Base-by-base conservation (phyloP, 129 eudicot genomes). In the Saposhnikovia divaricata region DNA sequence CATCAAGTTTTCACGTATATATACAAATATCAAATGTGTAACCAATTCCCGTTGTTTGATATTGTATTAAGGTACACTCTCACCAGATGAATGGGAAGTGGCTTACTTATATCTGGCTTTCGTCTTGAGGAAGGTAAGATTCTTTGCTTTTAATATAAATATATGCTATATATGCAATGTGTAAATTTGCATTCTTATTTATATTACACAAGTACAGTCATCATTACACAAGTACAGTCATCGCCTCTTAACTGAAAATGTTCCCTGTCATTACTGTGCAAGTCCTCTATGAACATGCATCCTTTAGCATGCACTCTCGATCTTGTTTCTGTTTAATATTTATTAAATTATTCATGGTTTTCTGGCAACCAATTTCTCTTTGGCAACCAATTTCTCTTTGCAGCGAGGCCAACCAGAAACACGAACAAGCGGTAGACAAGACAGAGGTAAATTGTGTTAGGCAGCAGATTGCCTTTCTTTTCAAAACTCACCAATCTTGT, bases 71-170 rank as follows among this genome's bases (percentile, higher is more conserved):
- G 97, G 90, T 79, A 93, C 98, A 48, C 88, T 91, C 45, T 91
- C 98, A 57, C 92, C 89, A 28, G 98, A 95, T 77, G 98, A 96
- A 81, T 96, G 99, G 99, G 99, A 96, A 79, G 99, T 89, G 39
- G 98, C 99, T 28, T 92, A 96, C 83, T 80, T 96, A 40, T 96
- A 96, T 85, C 80, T 89, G 80, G 90, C 99, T 48, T 96, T 90
- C 66, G 99, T 91, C 65, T 83, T 96, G 85, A 92, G 98, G 77
- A 96, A 96, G 99, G 98, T 89, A 63, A 80, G 84, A 46, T 45
- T 70, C 18, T 40, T 6, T 72, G 13, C 39, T 73, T 34, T 34
- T 1, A 34, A 23, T 44, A 2, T 40, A n/a, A 10, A 46, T 19
- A 72, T 31, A 23, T 44, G 39, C 37, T 34, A 25, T 43, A 40